Base-by-base conservation (phyloP, 176 grass and related monocot genomes). In the Zizania latifolia region DNA sequence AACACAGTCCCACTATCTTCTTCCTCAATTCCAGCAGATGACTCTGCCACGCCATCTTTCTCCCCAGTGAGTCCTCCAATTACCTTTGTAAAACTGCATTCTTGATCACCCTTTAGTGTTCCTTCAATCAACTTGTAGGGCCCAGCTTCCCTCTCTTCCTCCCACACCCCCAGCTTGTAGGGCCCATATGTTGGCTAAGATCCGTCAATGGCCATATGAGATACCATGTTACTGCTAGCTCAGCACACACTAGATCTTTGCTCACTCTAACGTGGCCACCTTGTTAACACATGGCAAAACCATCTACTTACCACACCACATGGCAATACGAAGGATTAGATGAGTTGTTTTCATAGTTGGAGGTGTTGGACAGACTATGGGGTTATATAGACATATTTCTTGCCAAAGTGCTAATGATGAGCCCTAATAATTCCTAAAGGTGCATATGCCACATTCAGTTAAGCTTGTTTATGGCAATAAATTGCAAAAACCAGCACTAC, bases 381-480 rank as follows among this genome's bases (percentile, higher is more conserved):
- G 48, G 46, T 50, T n/a, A 8, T 22, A 53, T 53, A n/a, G 48
- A 53, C 48, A 53, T 58, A 66, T 66, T 29, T 34, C 21, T 74
- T 66, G 70, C 35, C 60, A 82, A 66, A 44, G 67, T 75, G 9
- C 13, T 75, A 65, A 65, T 33, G 36, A 54, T 65, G 35, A 41
- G n/a, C 65, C 8, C 8, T 58, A 44, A 58, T n/a, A n/a, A n/a
- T n/a, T n/a, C 35, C 70, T 33, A 57, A 43, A 68, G 15, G 15
- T 46, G 10, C 67, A 46, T 23, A 67, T 37, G 10, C 38, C 30
- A 26, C 62, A 76, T 26, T 59, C 51, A 24, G 51, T 55, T 28
- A 59, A 76, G 9, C 30, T 23, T 67, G 45, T 26, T n/a, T 41
- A 39, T 76, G 62, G 38, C 16, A 29, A 83, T 16, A 46, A 74